Percentiles rank a stretch among this genome's conserved stretches.
phyloP scores from a whole-genome alignment of 2,329 filamentous ascomycete species.

The Neonectria ditissima region DNA sequence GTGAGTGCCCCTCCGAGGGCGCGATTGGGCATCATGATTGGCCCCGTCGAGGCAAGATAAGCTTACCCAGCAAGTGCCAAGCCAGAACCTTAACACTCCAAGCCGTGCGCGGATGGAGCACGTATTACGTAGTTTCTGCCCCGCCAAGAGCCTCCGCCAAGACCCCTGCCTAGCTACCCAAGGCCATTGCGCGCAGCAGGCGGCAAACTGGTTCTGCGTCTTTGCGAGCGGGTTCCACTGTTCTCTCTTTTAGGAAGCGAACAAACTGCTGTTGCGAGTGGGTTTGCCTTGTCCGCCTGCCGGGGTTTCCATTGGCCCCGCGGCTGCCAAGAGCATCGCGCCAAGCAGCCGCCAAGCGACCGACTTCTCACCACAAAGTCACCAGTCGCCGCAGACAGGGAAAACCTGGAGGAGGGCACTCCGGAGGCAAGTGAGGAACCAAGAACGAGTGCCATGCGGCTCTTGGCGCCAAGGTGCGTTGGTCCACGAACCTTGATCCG shows the following conservation, averaged over 20 bases:
- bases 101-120: conserved; percentile 30
- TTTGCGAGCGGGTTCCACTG: conserved; percentile 12
- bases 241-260: conserved; percentile 9
- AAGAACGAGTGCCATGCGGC: conserved; percentile 15
- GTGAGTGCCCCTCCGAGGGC: conserved; percentile 17
- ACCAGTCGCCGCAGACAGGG: conserved; percentile 14
- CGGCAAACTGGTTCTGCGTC: conserved; percentile 17
- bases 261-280: conserved; percentile 3
- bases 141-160: conserved; percentile 33
- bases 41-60: conserved; percentile 35
- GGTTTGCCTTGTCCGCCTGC: conserved; percentile 13
- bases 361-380: conserved; percentile 12
- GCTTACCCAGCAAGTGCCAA: conserved; percentile 35
- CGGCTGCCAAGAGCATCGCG: conserved; percentile 24
- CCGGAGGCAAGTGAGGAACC: not conserved
- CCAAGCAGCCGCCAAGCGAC: conserved; percentile 31
- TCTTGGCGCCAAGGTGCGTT: conserved; percentile 32
- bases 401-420: conserved; percentile 11
- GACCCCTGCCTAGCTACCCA: conserved; percentile 27
- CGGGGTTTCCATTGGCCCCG: conserved; percentile 19
- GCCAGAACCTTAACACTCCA: conserved; percentile 39
- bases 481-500: conserved; percentile 41
- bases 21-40: conserved; percentile 20
- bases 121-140: conserved; percentile 1
- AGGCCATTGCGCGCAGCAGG: conserved; percentile 16